Base-by-base conservation (phyloP, 768 basidiomycete genomes). In the Russula sp. region DNA sequence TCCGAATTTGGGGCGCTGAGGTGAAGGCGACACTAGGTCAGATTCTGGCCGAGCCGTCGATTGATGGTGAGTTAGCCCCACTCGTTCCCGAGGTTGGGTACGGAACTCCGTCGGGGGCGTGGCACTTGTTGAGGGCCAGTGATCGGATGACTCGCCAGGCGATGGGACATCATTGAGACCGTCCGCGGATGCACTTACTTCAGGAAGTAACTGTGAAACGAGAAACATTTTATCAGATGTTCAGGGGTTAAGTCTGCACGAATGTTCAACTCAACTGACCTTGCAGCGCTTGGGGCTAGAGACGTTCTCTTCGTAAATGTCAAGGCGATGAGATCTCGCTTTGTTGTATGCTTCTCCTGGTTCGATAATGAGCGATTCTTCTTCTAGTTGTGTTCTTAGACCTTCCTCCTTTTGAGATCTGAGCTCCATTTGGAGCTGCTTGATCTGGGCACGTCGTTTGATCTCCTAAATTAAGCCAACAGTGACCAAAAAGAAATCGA, bases 361-460 rank as follows among this genome's bases (percentile, higher is more conserved):
- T 22, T 56, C 54, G 28, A 65, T 18, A 14, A 65, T 28, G 38
- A 65, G 64, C 34, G 54, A 61, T 22, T 61, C 64, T 10, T 61
- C 64, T 10, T 65, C 64, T 2, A 38, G 7, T 24, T 52, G 64
- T 10, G 3, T 34, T 32, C 22, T 42, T 14, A 20, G 18, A n/a
- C 24, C 34, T 16, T 30, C 49, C 11, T 7, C 24, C 48, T 61
- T 54, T 26, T 32, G 64, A 22, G 49, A 51, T 32, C 46, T 42
- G 18, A 61, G 59, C 1, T 51, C 49, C 5, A 20, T 44, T 57
- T 61, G 55, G 30, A 65, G 64, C 11, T 65, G 59, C 42, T 53
- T 61, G 50, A 61, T 54, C 32, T 65, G 59, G 57, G 59, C 59
- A 38, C 59, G 59, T 16, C 50, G 54, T 61, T 61, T 65, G 9